Evolutionary conservation across 495 filamentous ascomycete genomes (phyloP).

Genomic region (Annulohypoxylon stygium): DNA sequence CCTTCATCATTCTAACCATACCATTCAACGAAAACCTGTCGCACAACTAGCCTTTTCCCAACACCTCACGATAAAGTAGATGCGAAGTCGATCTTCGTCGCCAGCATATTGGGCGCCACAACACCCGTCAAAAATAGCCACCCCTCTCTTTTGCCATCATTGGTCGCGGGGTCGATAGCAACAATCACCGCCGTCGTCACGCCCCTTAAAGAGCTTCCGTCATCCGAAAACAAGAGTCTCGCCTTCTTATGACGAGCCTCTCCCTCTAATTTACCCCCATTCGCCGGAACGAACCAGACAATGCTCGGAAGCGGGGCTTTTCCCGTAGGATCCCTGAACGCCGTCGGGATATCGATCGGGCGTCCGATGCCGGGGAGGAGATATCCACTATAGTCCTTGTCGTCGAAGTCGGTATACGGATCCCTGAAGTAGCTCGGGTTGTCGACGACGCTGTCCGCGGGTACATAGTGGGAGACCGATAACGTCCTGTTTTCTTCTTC

Average conservation of each 20-base stretch:
- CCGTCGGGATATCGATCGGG: constrained; percentile 53
- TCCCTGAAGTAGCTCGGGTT: constrained; percentile 69
- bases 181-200: constrained; percentile 68
- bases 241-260: constrained; percentile 55
- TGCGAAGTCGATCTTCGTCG: constrained; percentile 66
- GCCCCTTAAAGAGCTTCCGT: constrained; percentile 64
- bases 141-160: constrained; percentile 59
- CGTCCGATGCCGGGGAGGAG: constrained; percentile 64
- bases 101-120: constrained; percentile 64
- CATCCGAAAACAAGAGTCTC: constrained; percentile 69
- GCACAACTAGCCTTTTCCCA: neutral
- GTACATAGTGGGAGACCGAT: constrained; percentile 57
- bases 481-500: constrained; percentile 52
- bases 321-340: constrained; percentile 53
- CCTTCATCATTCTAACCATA: neutral
- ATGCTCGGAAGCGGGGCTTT: constrained; percentile 57
- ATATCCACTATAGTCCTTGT: constrained; percentile 71
- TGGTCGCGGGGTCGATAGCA: constrained; percentile 60
- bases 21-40: neutral
- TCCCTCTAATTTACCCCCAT: constrained; percentile 26
- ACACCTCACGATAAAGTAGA: constrained; percentile 23
- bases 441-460: constrained; percentile 63
- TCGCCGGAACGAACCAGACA: constrained; percentile 61
- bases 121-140: constrained; percentile 73
- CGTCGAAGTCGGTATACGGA: constrained; percentile 66